Percentiles rank a stretch among this genome's conserved stretches.
These are phyloP conservation scores for Cunninghamia lanceolata DNA, from an alignment of 75 land plant genomes.

Conservation along the genomic window DNA sequence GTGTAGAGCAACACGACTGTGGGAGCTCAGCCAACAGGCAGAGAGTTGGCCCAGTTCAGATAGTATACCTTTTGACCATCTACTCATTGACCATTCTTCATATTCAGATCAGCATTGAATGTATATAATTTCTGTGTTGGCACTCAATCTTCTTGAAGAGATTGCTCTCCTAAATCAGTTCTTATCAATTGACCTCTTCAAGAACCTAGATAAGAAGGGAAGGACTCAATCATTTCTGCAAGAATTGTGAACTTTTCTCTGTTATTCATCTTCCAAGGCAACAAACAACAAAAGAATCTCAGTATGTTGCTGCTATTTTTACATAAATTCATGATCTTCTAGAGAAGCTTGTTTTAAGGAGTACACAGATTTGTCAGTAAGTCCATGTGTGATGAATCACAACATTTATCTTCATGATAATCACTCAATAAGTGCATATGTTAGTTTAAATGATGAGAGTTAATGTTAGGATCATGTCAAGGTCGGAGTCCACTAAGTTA, in stretches of 20 bases:
- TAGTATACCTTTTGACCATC: not conserved
- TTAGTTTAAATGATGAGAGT: not conserved
- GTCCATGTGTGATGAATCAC: not conserved
- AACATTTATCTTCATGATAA: not conserved
- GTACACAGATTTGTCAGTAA: not conserved
- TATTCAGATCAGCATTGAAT: not conserved
- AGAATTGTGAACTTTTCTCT: not conserved
- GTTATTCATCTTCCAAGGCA: not conserved
- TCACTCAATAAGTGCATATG: constrained; percentile 1
- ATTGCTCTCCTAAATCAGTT: not conserved
- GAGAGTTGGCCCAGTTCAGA: not conserved
- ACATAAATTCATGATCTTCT: not conserved
- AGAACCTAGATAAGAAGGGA: not conserved
- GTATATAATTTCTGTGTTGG: not conserved
- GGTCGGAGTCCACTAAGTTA: not conserved
- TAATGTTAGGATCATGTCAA: not conserved
- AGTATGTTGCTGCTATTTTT: not conserved
- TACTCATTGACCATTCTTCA: not conserved
- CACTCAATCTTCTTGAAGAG: not conserved
- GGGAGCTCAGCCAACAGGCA: not conserved
- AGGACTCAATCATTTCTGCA: not conserved
- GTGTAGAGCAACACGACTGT: not conserved
- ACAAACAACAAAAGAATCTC: not conserved
- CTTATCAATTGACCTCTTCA: not conserved
- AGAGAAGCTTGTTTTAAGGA: not conserved